Conservation (phyloP, 768 basidiomycete genomes). For the Rhizopogon vesiculosus region DNA sequence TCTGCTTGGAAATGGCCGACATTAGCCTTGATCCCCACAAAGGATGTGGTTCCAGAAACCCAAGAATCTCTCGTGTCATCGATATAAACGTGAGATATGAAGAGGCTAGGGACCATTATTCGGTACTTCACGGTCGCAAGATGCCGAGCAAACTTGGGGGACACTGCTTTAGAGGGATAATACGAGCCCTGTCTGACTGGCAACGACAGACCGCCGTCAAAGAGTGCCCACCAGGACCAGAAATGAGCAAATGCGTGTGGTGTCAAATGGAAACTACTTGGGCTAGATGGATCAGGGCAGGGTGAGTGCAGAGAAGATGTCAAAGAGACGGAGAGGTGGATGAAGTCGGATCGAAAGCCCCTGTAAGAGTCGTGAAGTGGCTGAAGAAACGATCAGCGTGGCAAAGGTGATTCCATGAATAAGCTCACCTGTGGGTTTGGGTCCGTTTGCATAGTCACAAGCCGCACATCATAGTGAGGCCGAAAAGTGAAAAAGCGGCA, state of each 20-base stretch:
- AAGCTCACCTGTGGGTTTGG: conserved; percentile 40
- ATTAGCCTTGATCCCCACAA: conserved; percentile 82
- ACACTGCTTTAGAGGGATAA: conserved; percentile 64
- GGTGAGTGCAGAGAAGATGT: conserved; percentile 48
- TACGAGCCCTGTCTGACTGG: conserved; percentile 87
- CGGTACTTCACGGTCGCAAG: conserved; percentile 91
- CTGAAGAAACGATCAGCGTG: conserved; percentile 19
- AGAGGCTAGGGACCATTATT: conserved; percentile 69
- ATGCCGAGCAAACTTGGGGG: conserved; percentile 86
- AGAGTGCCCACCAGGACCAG: conserved; percentile 88
- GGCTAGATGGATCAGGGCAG: conserved; percentile 21
- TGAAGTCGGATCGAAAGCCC: conserved; percentile 89
- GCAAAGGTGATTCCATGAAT: background rate
- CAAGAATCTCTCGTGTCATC: conserved; percentile 80
- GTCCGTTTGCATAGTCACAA: conserved; percentile 42
- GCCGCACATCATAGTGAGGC: conserved; percentile 72
- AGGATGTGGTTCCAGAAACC: conserved; percentile 71
- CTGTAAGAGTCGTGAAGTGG: conserved; percentile 68
- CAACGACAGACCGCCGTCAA: conserved; percentile 71
- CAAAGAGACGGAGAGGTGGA: conserved; percentile 87
- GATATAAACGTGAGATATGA: conserved; percentile 82
- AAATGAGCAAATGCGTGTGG: conserved; percentile 86
- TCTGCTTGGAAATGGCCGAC: conserved; percentile 83
- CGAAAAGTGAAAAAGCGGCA: conserved; percentile 80
- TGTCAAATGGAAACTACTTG: conserved; percentile 80